These are phyloP conservation scores for Sphagnum magellanicum DNA, from an alignment of 228 moss, liverwort and hornwort species.

Conservation along the genomic window DNA sequence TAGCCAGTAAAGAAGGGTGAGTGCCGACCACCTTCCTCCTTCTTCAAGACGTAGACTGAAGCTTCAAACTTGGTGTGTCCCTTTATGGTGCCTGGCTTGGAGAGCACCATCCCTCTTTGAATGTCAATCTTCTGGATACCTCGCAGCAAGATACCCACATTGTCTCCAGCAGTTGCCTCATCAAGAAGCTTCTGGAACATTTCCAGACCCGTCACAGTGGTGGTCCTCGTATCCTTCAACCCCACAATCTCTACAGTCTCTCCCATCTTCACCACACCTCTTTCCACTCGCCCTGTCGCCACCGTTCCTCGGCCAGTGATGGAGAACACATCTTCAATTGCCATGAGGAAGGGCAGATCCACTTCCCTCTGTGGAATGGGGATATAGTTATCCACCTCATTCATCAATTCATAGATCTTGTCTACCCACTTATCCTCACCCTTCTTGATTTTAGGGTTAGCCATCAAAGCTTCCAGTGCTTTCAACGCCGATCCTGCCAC, in stretches of 20 bases:
- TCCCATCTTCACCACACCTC: constrained; percentile 65
- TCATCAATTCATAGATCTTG: constrained; percentile 69
- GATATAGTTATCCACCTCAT: constrained; percentile 76
- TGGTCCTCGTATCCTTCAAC: constrained; percentile 42
- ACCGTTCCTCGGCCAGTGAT: constrained; percentile 93
- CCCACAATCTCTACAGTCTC: constrained; percentile 81
- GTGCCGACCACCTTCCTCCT: constrained; percentile 91
- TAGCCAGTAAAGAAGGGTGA: constrained; percentile 88
- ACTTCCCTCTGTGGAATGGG: constrained; percentile 65
- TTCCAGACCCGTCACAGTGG: constrained; percentile 84
- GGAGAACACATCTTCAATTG: constrained; percentile 92
- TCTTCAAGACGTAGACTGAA: constrained; percentile 81
- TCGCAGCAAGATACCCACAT: constrained; percentile 75
- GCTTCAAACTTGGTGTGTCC: constrained; percentile 83
- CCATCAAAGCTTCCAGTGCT: constrained; percentile 58
- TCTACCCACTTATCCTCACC: constrained; percentile 52
- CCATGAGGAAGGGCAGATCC: constrained; percentile 78
- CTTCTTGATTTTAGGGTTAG: constrained; percentile 25
- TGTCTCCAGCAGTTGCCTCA: constrained; percentile 81
- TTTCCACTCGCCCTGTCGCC: constrained; percentile 81
- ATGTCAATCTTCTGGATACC: constrained; percentile 82
- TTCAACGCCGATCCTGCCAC: constrained; percentile 71
- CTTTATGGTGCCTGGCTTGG: constrained; percentile 74
- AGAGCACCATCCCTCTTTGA: constrained; percentile 77
- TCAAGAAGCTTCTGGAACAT: constrained; percentile 92